These are phyloP conservation scores for Camellia sinensis DNA, from an alignment of 148 eudicot genomes.

Conservation along the genomic window DNA sequence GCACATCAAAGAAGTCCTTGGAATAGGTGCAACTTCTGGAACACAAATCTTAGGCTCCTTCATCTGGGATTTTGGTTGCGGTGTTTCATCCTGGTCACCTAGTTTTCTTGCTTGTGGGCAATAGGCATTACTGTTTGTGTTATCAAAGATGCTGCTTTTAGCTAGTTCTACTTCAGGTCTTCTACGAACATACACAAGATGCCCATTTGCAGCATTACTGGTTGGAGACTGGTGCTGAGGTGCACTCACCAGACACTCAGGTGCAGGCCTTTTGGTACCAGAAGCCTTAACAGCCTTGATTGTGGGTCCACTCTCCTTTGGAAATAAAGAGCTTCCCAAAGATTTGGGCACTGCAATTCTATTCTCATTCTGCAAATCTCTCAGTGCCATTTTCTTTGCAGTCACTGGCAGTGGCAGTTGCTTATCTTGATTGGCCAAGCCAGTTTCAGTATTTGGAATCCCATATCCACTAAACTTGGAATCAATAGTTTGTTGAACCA, in stretches of 20 bases:
- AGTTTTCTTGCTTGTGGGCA: slow-evolving; percentile 29
- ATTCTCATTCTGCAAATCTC: slow-evolving; percentile 57
- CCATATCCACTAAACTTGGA: slow-evolving; percentile 40
- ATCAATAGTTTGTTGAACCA: slow-evolving; percentile 49
- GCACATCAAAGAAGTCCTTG: slow-evolving; percentile 35
- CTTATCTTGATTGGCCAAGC: slow-evolving; percentile 41
- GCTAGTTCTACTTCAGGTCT: slow-evolving; percentile 60
- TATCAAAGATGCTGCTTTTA: slow-evolving; percentile 42
- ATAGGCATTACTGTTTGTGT: slow-evolving; percentile 27
- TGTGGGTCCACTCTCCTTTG: slow-evolving; percentile 37
- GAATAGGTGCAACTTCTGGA: slow-evolving; percentile 38
- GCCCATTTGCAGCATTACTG: slow-evolving; percentile 49
- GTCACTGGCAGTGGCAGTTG: slow-evolving; percentile 36
- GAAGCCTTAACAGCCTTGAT: slow-evolving; percentile 40
- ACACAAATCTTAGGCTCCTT: slow-evolving; percentile 35
- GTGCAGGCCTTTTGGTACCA: slow-evolving; percentile 48
- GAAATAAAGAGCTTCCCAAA: slow-evolving; percentile 33
- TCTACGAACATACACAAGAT: slow-evolving; percentile 84
- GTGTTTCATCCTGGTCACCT: slow-evolving; percentile 32
- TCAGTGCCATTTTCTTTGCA: slow-evolving; percentile 51
- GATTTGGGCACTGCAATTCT: slow-evolving; percentile 39
- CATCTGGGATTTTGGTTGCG: slow-evolving; percentile 26
- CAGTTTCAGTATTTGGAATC: slow-evolving; percentile 36
- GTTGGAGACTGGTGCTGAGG: slow-evolving; percentile 41
- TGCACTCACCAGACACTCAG: slow-evolving; percentile 34